Percentiles rank a stretch among this genome's conserved stretches.
Evolutionary conservation across 2,329 filamentous ascomycete genomes (phyloP).

Genomic region (Chaetomium olivaceum): DNA sequence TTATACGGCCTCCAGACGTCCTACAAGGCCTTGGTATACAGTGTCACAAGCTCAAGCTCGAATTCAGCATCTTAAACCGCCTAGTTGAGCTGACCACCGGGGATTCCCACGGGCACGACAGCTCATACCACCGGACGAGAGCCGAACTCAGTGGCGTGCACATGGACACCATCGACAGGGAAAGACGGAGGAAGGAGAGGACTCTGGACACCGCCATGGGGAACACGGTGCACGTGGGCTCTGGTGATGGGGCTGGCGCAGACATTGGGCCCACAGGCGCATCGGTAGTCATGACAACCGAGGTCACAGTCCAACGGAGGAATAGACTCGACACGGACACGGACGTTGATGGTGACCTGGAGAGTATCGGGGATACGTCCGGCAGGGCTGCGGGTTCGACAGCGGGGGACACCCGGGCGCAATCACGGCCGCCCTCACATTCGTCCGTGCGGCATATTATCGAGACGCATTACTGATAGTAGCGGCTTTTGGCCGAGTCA

Average conservation of each 20-base stretch:
- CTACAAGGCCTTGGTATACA: conserved; percentile 30
- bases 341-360: background rate
- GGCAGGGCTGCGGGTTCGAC: background rate
- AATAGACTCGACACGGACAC: background rate
- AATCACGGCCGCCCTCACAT: background rate
- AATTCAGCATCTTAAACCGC: conserved; percentile 30
- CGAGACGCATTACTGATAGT: background rate
- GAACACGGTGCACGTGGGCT: conserved; percentile 2
- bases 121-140: background rate
- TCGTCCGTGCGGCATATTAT: conserved; percentile 9
- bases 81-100: conserved; percentile 25
- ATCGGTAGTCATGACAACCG: conserved; percentile 9
- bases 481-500: too few species aligned
- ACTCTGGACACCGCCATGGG: background rate
- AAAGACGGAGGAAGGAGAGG: background rate
- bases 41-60: conserved; percentile 32
- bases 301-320: conserved; percentile 3
- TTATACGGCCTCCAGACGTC: conserved; percentile 21
- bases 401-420: background rate
- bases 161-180: background rate
- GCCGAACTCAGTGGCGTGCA: background rate
- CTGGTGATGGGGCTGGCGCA: background rate
- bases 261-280: background rate
- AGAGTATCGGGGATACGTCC: background rate
- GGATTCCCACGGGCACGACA: background rate